A percentile compares a stretch with the other conserved stretches of the same genome.
Conservation (phyloP, 2,329 filamentous ascomycete genomes). For the Grosmannia penicillata region DNA sequence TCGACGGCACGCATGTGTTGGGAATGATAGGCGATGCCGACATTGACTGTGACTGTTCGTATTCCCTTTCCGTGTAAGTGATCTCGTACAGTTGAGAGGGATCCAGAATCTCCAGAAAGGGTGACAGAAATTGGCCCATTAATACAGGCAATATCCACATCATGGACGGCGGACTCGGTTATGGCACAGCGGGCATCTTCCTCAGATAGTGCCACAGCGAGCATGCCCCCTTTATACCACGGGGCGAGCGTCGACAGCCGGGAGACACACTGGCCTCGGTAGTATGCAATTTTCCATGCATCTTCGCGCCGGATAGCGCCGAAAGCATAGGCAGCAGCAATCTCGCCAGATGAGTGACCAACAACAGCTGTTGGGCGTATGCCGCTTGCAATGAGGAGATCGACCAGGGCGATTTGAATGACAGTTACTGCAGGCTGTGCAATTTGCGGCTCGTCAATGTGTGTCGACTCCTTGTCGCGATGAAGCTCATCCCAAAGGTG, state of each 20-base stretch:
- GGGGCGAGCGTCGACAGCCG: slow-evolving; percentile 9
- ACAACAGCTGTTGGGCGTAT: slow-evolving; percentile 15
- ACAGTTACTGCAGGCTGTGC: slow-evolving; percentile 18
- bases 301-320: slow-evolving; percentile 13
- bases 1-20: slow-evolving; percentile 14
- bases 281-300: slow-evolving; percentile 19
- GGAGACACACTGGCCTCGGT: slow-evolving; percentile 16
- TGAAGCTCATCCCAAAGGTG: slow-evolving; percentile 11
- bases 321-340: slow-evolving; percentile 20
- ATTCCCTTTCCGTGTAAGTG: slow-evolving; percentile 6
- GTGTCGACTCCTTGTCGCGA: slow-evolving; percentile 2
- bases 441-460: slow-evolving; percentile 15
- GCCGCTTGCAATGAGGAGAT: slow-evolving; percentile 16
- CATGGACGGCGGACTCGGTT: slow-evolving; percentile 10
- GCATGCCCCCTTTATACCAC: slow-evolving; percentile 25
- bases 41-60: slow-evolving; percentile 8
- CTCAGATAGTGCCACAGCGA: slow-evolving; percentile 25
- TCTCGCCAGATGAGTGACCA: slow-evolving; percentile 23
- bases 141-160: slow-evolving; percentile 16
- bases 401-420: slow-evolving; percentile 20
- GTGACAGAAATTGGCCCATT: slow-evolving; percentile 23
- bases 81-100: slow-evolving; percentile 5
- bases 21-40: slow-evolving; percentile 17
- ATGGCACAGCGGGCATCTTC: slow-evolving; percentile 19
- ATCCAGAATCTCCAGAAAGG: slow-evolving; percentile 14